Evolutionary conservation across 2,329 filamentous ascomycete genomes (phyloP).

Genomic region (Ophiostoma piceae): DNA sequence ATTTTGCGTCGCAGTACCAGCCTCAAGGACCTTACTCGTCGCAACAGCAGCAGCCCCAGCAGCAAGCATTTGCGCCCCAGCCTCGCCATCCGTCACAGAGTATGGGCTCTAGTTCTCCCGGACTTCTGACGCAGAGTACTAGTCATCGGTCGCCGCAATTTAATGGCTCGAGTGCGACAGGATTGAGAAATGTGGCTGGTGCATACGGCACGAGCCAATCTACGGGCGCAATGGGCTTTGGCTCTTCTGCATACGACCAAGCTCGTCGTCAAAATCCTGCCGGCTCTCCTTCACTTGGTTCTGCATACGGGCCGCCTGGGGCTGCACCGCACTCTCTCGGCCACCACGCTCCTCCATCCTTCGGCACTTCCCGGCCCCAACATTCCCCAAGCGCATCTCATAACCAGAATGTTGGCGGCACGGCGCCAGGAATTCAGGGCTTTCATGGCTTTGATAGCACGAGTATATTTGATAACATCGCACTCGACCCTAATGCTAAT

Average conservation of each 20-base stretch:
- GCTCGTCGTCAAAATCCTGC: slow-evolving; percentile 23
- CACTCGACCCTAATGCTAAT: slow-evolving; percentile 31
- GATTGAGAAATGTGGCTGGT: slow-evolving; percentile 13
- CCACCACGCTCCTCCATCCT: slow-evolving; percentile 27
- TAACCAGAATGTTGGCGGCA: slow-evolving; percentile 16
- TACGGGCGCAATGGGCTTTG: slow-evolving; percentile 23
- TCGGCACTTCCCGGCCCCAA: slow-evolving; percentile 26
- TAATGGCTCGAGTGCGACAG: slow-evolving; percentile 10
- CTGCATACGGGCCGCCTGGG: slow-evolving; percentile 21
- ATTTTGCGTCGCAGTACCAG: slow-evolving; percentile 27
- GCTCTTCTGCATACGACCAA: slow-evolving; percentile 24
- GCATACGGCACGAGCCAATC: slow-evolving; percentile 18
- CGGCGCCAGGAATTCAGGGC: slow-evolving; percentile 26
- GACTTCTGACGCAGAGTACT: slow-evolving; percentile 19
- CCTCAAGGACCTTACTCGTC: slow-evolving; percentile 23
- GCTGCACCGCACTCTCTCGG: slow-evolving; percentile 18
- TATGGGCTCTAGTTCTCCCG: slow-evolving; percentile 23
- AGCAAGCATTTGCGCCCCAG: slow-evolving; percentile 29
- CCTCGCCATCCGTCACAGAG: slow-evolving; percentile 29
- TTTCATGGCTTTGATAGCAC: slow-evolving; percentile 29
- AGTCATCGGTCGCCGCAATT: slow-evolving; percentile 27
- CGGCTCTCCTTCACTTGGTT: slow-evolving; percentile 24
- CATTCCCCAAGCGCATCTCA: slow-evolving; percentile 25
- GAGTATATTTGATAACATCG: slow-evolving; percentile 31
- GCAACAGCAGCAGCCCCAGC: slow-evolving; percentile 22